Evolutionary conservation across 495 filamentous ascomycete species (phyloP).

Genomic region (Aspergillus cristatus): DNA sequence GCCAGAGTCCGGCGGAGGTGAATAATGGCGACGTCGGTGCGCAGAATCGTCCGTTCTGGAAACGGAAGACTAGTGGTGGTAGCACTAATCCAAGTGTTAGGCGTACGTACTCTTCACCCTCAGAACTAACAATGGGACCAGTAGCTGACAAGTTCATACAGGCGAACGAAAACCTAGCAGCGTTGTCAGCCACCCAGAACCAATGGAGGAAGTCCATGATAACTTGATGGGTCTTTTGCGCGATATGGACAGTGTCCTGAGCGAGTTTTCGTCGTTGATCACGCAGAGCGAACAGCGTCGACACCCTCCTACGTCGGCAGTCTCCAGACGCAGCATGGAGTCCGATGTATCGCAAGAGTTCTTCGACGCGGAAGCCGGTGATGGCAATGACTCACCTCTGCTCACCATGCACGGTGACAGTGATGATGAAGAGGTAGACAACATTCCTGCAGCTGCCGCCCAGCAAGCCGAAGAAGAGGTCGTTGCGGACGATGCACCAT

Average conservation of each 20-base stretch:
- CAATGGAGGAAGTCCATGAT: slow-evolving; percentile 46
- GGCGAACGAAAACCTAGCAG: slow-evolving; percentile 38
- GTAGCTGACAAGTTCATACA: too few species aligned
- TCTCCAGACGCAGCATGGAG: slow-evolving; percentile 65
- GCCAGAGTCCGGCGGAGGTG: slow-evolving; percentile 7
- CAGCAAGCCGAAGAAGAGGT: slow-evolving; percentile 16
- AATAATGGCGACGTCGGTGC: slow-evolving; percentile 16
- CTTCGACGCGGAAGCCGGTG: slow-evolving; percentile 77
- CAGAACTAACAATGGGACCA: too few species aligned
- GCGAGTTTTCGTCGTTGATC: slow-evolving; percentile 71
- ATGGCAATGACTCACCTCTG: slow-evolving; percentile 52
- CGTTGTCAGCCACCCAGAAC: too few species aligned
- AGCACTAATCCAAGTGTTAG: too few species aligned
- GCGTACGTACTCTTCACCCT: slow-evolving; percentile 25
- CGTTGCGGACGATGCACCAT: slow-evolving; percentile 30
- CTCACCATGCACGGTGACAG: slow-evolving; percentile 60
- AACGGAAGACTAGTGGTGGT: slow-evolving; percentile 63
- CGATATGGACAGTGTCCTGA: slow-evolving; percentile 73
- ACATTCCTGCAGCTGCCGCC: slow-evolving; percentile 12
- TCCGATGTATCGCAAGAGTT: slow-evolving; percentile 80
- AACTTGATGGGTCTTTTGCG: slow-evolving; percentile 69
- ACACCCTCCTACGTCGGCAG: slow-evolving; percentile 38
- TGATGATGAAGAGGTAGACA: slow-evolving; percentile 38
- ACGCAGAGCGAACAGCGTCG: slow-evolving; percentile 71
- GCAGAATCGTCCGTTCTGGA: slow-evolving; percentile 66